A percentile compares a stretch with the other conserved stretches of the same genome.
phyloP scores from a whole-genome alignment of 169 alveolate species.

The Perkinsus olseni region DNA sequence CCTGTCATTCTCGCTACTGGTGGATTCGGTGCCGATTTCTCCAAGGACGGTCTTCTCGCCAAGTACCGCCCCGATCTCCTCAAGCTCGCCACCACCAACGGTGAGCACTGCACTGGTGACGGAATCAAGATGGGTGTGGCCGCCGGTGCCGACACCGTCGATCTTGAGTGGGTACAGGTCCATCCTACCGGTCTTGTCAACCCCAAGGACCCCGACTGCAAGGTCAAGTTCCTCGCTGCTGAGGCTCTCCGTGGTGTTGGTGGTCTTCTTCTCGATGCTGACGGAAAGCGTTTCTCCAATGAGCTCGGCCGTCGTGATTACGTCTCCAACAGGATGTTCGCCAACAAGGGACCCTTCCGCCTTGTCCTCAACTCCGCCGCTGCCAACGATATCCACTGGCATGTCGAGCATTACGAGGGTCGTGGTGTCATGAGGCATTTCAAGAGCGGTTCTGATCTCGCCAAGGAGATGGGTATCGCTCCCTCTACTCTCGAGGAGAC shows the following conservation, averaged over 20 bases:
- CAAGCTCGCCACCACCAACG: constrained; percentile 34
- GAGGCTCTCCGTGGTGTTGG: constrained; percentile 57
- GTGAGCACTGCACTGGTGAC: constrained; percentile 33
- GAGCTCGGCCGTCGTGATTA: constrained; percentile 50
- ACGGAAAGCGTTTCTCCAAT: constrained; percentile 55
- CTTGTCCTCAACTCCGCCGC: constrained; percentile 25
- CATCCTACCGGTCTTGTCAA: constrained; percentile 54
- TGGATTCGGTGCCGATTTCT: constrained; percentile 46
- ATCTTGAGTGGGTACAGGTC: constrained; percentile 48
- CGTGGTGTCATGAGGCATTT: constrained; percentile 15
- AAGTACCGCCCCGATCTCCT: constrained; percentile 23
- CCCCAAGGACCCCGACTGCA: constrained; percentile 40
- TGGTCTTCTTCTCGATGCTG: constrained; percentile 43
- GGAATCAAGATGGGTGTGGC: constrained; percentile 49
- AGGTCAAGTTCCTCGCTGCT: constrained; percentile 42
- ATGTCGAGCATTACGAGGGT: constrained; percentile 15
- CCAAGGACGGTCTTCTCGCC: constrained; percentile 31
- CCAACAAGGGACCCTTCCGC: constrained; percentile 40
- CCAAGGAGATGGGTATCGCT: constrained; percentile 16
- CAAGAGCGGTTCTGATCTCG: constrained; percentile 6
- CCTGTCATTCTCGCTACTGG: constrained; percentile 39
- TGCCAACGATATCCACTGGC: constrained; percentile 17
- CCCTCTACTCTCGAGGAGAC: constrained; percentile 11
- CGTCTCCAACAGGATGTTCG: constrained; percentile 37
- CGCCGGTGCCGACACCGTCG: constrained; percentile 41